These are phyloP conservation scores for Tricholoma sp. DNA, from an alignment of 768 basidiomycete species.

Conservation along the genomic window DNA sequence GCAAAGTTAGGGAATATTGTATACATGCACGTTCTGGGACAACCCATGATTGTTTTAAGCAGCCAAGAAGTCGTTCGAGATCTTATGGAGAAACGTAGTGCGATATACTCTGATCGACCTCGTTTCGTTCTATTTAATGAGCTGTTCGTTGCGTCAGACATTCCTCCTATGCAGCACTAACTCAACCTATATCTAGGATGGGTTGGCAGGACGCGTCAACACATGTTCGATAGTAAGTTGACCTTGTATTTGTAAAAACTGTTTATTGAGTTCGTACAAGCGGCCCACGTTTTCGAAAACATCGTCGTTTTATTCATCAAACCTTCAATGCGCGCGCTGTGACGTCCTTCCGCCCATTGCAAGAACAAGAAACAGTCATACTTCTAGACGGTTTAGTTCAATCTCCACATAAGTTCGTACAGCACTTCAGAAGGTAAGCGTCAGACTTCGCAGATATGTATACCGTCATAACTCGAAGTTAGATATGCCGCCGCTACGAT, in stretches of 20 bases:
- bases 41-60: slow-evolving; percentile 47
- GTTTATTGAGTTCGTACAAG: slow-evolving; percentile 18
- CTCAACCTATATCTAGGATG: slow-evolving; percentile 30
- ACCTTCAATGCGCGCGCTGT: slow-evolving; percentile 41
- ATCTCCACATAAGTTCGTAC: slow-evolving; percentile 32
- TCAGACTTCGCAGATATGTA: neutral
- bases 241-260: neutral
- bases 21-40: slow-evolving; percentile 36
- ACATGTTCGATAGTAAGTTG: slow-evolving; percentile 41
- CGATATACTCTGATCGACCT: slow-evolving; percentile 51
- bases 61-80: slow-evolving; percentile 38
- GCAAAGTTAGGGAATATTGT: slow-evolving; percentile 37
- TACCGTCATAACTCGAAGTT: neutral
- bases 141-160: slow-evolving; percentile 28
- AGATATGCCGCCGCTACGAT: slow-evolving; percentile 46
- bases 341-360: slow-evolving; percentile 34
- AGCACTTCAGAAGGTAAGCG: slow-evolving; percentile 39
- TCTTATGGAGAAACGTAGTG: slow-evolving; percentile 47
- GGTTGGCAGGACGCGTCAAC: slow-evolving; percentile 45
- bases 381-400: slow-evolving; percentile 36
- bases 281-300: slow-evolving; percentile 47
- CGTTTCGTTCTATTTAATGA: slow-evolving; percentile 44
- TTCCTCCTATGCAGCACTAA: neutral
- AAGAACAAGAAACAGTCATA: slow-evolving; percentile 36
- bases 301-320: slow-evolving; percentile 46